Conservation (phyloP, 495 filamentous ascomycete species). For the Lasiosphaeria hispida region DNA sequence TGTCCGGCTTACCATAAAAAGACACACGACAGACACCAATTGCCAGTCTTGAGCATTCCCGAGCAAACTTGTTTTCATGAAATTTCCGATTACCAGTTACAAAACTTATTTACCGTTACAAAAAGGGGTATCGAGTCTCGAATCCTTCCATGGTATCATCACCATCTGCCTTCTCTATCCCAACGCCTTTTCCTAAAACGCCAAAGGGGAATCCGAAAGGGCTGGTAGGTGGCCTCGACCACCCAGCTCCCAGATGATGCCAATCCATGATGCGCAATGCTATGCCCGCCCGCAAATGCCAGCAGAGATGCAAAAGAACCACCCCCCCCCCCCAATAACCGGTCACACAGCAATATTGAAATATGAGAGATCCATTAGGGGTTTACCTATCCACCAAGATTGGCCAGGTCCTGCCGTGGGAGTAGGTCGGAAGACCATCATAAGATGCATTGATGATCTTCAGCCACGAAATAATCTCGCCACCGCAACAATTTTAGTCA, state of each 20-base stretch:
- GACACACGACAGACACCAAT: too few relatives aligned
- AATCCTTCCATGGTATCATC: constrained; percentile 7
- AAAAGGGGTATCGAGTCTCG: constrained; percentile 10
- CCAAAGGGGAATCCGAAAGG: background rate
- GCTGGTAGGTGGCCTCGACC: background rate
- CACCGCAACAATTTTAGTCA: too few relatives aligned
- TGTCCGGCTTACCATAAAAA: too few relatives aligned
- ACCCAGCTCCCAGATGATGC: background rate
- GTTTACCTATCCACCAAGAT: too few relatives aligned
- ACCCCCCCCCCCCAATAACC: background rate
- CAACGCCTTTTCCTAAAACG: constrained; percentile 1
- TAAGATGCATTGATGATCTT: too few relatives aligned
- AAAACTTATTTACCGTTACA: background rate
- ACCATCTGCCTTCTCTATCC: background rate
- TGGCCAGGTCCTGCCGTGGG: too few relatives aligned
- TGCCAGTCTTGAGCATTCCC: too few relatives aligned
- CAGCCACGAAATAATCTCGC: too few relatives aligned
- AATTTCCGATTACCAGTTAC: too few relatives aligned
- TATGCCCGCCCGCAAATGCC: background rate
- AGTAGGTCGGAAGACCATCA: too few relatives aligned
- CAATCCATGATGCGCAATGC: background rate
- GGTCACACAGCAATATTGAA: background rate
- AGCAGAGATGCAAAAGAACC: background rate
- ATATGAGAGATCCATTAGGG: background rate
- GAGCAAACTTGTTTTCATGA: too few relatives aligned